phyloP scores from a whole-genome alignment of 2,329 filamentous ascomycete species.

The Sporothrix brasiliensis region DNA sequence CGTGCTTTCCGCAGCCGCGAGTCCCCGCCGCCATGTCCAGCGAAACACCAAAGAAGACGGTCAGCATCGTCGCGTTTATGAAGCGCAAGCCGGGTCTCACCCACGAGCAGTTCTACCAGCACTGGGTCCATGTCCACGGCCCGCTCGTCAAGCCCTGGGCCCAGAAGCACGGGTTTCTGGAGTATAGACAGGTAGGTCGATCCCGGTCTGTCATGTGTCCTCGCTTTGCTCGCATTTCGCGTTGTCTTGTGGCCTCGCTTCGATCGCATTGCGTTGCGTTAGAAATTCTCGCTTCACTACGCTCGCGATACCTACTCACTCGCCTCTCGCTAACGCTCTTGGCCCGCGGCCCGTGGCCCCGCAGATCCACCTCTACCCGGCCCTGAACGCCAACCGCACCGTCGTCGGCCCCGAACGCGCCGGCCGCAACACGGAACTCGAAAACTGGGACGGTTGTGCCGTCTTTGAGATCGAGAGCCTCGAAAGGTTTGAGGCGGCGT shows the following conservation, averaged over 20 bases:
- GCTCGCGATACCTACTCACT: not conserved
- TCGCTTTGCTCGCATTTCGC: not conserved
- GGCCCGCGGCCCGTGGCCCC: too few relatives aligned
- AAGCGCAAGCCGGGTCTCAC: conserved; percentile 39
- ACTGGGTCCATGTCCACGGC: conserved; percentile 43
- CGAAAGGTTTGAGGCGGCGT: conserved; percentile 39
- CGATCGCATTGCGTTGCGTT: not conserved
- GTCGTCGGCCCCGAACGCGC: conserved; percentile 29
- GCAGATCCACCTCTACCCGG: conserved; percentile 39
- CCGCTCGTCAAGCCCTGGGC: conserved; percentile 44
- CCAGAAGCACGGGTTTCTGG: conserved; percentile 42
- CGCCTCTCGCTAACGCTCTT: not conserved
- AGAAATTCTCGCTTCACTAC: not conserved
- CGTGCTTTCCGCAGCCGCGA: too few relatives aligned
- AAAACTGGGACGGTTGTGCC: conserved; percentile 42
- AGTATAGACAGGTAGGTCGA: conserved; percentile 41
- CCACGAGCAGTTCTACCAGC: conserved; percentile 42
- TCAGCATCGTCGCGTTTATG: conserved; percentile 30
- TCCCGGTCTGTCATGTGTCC: not conserved
- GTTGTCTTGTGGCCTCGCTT: too few relatives aligned
- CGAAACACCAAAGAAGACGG: not conserved
- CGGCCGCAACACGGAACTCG: conserved; percentile 32
- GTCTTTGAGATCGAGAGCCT: conserved; percentile 41
- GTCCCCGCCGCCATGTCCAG: not conserved
- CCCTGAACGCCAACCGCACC: conserved; percentile 37